phyloP scores from a whole-genome alignment of 768 basidiomycete species.

The Suillus ampliporus region DNA sequence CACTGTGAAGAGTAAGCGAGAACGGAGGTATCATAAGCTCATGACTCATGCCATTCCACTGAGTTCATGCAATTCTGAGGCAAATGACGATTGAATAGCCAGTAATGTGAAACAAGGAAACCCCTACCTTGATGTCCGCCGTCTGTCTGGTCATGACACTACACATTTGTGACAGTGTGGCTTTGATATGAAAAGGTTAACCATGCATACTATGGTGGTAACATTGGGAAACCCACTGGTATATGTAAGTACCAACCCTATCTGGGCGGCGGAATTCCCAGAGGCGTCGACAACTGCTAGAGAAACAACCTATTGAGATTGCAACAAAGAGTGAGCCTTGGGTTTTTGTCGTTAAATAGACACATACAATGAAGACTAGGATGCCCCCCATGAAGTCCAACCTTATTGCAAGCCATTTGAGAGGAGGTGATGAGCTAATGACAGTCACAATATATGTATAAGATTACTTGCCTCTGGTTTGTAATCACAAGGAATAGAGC shows the following conservation, averaged over 20 bases:
- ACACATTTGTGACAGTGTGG: conserved; percentile 57
- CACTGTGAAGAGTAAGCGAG: conserved; percentile 36
- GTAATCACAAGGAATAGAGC: conserved; percentile 69
- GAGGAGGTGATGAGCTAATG: not conserved
- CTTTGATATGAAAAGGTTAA: conserved; percentile 31
- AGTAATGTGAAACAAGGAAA: not conserved
- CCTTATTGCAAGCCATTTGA: conserved; percentile 72
- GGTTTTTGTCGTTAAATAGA: not conserved
- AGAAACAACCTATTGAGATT: conserved; percentile 56
- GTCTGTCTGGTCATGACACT: conserved; percentile 59
- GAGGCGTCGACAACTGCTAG: conserved; percentile 63
- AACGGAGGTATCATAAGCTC: not conserved
- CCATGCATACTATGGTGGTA: not conserved
- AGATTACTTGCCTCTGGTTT: conserved; percentile 57
- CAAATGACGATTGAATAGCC: not conserved
- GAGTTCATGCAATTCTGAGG: conserved; percentile 67
- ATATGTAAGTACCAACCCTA: conserved; percentile 75
- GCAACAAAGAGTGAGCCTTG: not conserved
- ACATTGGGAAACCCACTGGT: conserved; percentile 44
- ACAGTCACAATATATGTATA: conserved; percentile 4
- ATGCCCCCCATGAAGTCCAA: conserved; percentile 72
- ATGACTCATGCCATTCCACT: conserved; percentile 56
- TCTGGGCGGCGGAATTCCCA: conserved; percentile 66
- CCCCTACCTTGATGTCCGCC: conserved; percentile 66
- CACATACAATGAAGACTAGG: conserved; percentile 56